Evolutionary conservation across 768 basidiomycete species (phyloP), one percentile per base, ranked within the genome.

Genomic region (Daedalea quercina): DNA sequence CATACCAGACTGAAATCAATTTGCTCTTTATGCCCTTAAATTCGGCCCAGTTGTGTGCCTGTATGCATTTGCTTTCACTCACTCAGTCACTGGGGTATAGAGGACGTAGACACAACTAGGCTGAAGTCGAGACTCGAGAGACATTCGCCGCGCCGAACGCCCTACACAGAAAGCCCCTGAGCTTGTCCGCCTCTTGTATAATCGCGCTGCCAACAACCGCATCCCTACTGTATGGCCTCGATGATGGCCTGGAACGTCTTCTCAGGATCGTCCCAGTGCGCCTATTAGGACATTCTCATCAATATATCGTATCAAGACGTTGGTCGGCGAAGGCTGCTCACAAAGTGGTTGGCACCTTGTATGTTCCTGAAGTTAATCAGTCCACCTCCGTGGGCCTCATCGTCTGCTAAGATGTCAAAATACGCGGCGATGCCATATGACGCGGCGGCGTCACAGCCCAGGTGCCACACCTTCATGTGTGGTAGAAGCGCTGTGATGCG

Each of bases 271-370:
- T 51, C 50, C 50, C 50, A 51, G 8, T 51, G 50, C 8, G 40
- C 9, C 50, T 51, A 40, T 20, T 20, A 13, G n/a, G n/a, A n/a
- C n/a, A 24, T 42, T 9, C 50, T 40, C 37, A 40, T 6, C 13
- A 40, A 40, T 15, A 15, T 19, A 40, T 4, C 7, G 23, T 22
- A 23, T 23, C 28, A 42, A 22, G 41, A 50, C 41, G 26, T 24
- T 25, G 46, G 9, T 9, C 25, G 22, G 20, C 20, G n/a, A n/a
- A n/a, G n/a, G n/a, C n/a, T n/a, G 60, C 64, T 33, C 44, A 66
- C 65, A 40, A 64, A 63, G 51, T 66, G 65, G 52, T 64, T 64
- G 3, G 42, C 34, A 3, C 60, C 62, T 1, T 48, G 33, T 4
- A 62, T 51, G 11, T 55, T 24, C 47, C 55, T 57, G 42, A 57